Percentiles rank a stretch among this genome's conserved stretches.
These are phyloP conservation scores for Lentinula edodes DNA, from an alignment of 768 basidiomycete genomes.

Conservation along the genomic window DNA sequence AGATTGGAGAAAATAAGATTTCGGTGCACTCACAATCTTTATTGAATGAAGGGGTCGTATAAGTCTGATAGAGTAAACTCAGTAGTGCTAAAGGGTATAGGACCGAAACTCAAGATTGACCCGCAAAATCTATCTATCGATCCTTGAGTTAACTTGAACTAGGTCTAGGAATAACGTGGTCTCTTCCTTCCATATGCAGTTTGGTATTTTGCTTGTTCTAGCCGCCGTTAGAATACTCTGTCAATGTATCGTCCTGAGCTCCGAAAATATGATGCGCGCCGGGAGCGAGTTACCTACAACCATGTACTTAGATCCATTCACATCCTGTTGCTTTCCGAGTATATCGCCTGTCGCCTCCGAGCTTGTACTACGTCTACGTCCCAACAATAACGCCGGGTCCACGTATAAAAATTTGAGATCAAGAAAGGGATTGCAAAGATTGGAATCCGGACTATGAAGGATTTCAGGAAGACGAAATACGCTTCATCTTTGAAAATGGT, in stretches of 20 bases:
- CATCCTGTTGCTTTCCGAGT: neutral
- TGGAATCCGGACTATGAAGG: neutral
- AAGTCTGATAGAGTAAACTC: too few relatives aligned
- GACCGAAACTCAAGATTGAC: neutral
- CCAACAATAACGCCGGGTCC: neutral
- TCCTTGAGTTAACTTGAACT: neutral
- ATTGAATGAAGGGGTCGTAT: too few relatives aligned
- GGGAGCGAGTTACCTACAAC: neutral
- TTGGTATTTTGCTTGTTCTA: neutral
- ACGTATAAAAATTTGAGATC: neutral
- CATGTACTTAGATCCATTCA: neutral
- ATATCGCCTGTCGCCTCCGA: slow-evolving; percentile 1
- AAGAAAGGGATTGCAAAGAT: neutral
- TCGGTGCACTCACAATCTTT: too few relatives aligned
- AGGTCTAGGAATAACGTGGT: neutral
- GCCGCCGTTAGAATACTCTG: neutral
- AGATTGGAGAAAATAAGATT: too few relatives aligned
- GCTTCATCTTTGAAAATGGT: too few relatives aligned
- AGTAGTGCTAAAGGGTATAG: too few relatives aligned
- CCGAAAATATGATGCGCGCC: neutral
- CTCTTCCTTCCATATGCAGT: neutral
- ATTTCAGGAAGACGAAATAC: too few relatives aligned
- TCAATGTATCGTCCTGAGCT: neutral
- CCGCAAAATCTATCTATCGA: neutral
- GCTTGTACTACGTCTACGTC: neutral